Percentiles rank a stretch among this genome's conserved stretches.
phyloP scores from a whole-genome alignment of 1,139 yeast genomes.

The Yamadazyma diospyri region DNA sequence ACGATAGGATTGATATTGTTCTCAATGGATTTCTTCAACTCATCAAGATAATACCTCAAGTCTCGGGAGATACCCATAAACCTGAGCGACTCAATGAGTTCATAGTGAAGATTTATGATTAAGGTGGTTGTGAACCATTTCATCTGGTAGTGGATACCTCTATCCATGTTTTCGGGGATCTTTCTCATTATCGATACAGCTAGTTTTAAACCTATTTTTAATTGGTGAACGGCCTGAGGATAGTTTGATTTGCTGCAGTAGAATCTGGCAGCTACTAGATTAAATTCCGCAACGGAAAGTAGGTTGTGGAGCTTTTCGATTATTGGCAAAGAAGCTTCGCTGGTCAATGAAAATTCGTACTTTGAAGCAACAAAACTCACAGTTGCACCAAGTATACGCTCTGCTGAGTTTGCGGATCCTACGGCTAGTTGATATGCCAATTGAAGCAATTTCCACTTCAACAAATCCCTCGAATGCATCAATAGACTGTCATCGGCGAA shows the following conservation, averaged over 20 bases:
- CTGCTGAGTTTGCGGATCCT: slow-evolving; percentile 17
- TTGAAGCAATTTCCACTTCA: slow-evolving; percentile 31
- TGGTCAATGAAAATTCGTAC: slow-evolving; percentile 25
- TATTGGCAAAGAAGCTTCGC: slow-evolving; percentile 16
- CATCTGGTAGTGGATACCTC: slow-evolving; percentile 20
- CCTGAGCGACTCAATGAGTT: slow-evolving; percentile 32
- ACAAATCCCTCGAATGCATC: slow-evolving; percentile 14
- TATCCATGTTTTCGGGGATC: slow-evolving; percentile 21
- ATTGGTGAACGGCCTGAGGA: slow-evolving; percentile 24
- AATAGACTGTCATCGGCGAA: not conserved
- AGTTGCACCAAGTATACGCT: slow-evolving; percentile 21
- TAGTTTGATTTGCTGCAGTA: slow-evolving; percentile 15
- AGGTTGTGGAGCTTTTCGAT: slow-evolving; percentile 29
- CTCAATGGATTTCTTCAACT: slow-evolving; percentile 36
- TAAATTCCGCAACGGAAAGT: slow-evolving; percentile 34
- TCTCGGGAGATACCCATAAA: slow-evolving; percentile 55
- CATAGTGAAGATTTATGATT: slow-evolving; percentile 32
- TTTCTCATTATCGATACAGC: slow-evolving; percentile 41
- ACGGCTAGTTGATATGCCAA: slow-evolving; percentile 21
- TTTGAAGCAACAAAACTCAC: slow-evolving; percentile 23
- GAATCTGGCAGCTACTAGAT: slow-evolving; percentile 24
- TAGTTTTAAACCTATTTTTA: slow-evolving; percentile 39
- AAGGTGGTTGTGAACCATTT: slow-evolving; percentile 34
- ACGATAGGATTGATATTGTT: slow-evolving; percentile 25
- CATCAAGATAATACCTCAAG: slow-evolving; percentile 46